A percentile compares a stretch with the other conserved stretches of the same genome.
Conservation (phyloP, 1,139 yeast species). For the Diutina rugosa region DNA sequence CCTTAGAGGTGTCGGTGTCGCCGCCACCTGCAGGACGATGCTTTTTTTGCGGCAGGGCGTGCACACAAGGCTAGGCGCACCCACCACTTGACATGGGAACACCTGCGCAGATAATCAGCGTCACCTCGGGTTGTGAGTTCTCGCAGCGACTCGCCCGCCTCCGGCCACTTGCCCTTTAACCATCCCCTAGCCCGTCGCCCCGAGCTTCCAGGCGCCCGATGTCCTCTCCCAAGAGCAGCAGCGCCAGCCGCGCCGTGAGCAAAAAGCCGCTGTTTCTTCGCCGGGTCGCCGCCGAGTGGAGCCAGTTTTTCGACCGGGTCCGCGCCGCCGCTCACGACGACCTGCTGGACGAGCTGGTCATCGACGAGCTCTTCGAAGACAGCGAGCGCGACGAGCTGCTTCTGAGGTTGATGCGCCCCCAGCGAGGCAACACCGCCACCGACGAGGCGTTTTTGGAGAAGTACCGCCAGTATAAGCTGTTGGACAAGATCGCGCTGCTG, state of each 20-base stretch:
- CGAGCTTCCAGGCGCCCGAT: neutral
- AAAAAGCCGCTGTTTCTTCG: conserved; percentile 15
- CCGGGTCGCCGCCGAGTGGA: conserved; percentile 22
- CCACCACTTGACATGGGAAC: too few relatives aligned
- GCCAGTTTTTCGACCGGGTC: conserved; percentile 18
- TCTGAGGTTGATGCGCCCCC: conserved; percentile 6
- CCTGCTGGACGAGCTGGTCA: conserved; percentile 25
- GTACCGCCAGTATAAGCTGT: conserved; percentile 19
- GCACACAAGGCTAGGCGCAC: too few relatives aligned
- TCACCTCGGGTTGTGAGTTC: too few relatives aligned
- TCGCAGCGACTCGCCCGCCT: neutral
- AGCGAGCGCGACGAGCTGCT: conserved; percentile 21
- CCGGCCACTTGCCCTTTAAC: neutral
- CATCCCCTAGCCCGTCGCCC: neutral
- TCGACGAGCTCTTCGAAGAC: conserved; percentile 30
- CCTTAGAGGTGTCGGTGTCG: too few relatives aligned
- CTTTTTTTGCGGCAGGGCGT: too few relatives aligned
- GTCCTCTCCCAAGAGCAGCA: neutral
- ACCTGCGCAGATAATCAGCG: too few relatives aligned
- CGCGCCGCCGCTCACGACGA: conserved; percentile 30
- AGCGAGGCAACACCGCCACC: conserved; percentile 13
- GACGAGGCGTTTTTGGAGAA: conserved; percentile 25
- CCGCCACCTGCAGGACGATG: too few relatives aligned
- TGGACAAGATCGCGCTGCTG: conserved; percentile 17
- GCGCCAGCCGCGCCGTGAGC: neutral